phyloP scores from a whole-genome alignment of 805 yeast genomes.

The Clavispora vitiphila region DNA sequence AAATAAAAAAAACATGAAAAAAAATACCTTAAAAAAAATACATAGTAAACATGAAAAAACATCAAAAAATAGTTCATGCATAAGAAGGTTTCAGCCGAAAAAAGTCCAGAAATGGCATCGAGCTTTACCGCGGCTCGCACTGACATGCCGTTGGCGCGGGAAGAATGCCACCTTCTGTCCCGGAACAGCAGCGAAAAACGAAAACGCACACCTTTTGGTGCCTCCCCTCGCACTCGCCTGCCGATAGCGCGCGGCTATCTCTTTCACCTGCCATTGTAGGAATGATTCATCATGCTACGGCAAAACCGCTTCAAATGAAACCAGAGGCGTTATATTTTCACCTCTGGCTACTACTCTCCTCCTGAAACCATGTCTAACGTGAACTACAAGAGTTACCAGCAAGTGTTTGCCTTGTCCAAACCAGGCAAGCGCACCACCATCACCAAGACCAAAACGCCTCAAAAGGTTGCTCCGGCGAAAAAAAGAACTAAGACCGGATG shows the following conservation, averaged over 20 bases:
- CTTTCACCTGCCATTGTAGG: slow-evolving; percentile 11
- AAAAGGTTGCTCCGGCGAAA: slow-evolving; percentile 11
- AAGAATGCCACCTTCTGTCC: not conserved
- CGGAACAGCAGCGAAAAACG: slow-evolving; percentile 10
- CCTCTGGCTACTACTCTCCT: not conserved
- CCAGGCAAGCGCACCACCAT: slow-evolving; percentile 8
- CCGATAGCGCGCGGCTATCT: slow-evolving; percentile 14
- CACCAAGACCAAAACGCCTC: slow-evolving; percentile 11
- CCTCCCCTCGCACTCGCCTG: slow-evolving; percentile 7
- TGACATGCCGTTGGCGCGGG: not conserved
- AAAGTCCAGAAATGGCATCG: slow-evolving; percentile 1
- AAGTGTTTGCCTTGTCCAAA: slow-evolving; percentile 27
- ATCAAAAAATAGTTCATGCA: no score
- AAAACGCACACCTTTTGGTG: not conserved
- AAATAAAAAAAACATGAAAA: no score
- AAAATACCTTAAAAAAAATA: no score
- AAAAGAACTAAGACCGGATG: slow-evolving; percentile 18
- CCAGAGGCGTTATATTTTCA: not conserved
- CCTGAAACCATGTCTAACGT: slow-evolving; percentile 7
- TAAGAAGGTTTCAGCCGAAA: no score
- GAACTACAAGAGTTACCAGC: slow-evolving; percentile 34
- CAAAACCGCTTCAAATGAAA: not conserved
- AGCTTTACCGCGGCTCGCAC: slow-evolving; percentile 7
- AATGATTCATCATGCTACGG: slow-evolving; percentile 5
- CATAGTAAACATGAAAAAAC: no score